Base-by-base conservation (phyloP, 257 asterid species). In the Pogostemon cablin region DNA sequence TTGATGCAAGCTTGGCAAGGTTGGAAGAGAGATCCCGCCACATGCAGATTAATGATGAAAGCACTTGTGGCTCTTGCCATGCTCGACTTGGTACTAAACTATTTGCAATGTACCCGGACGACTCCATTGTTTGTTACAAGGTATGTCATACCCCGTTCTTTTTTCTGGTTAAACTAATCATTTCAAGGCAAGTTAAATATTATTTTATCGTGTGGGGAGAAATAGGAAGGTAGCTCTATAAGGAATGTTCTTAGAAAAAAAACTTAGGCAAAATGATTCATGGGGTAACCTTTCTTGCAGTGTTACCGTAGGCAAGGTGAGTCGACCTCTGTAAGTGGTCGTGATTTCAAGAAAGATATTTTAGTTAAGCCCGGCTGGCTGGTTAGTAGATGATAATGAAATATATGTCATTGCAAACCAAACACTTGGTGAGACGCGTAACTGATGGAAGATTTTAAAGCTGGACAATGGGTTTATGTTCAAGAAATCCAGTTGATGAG, bases 91-190 rank as follows among this genome's bases (percentile, higher is more conserved):
- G 98, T 72, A 93, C 99, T 54, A 91, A 93, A 79, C 85, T 93
- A 59, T 93, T 93, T 76, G 99, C 96, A 5, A 89, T 93, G 96
- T 91, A 93, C 80, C 99, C 98, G n/a, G 99, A 93, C 75, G 99
- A 93, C 75, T 85, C 96, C 7, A 62, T 91, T 50, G 98, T 89
- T 72, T 93, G 98, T 75, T 93, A 93, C 81, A 93, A 93, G 93
- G 98, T 93, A 47, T 65, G 91, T 75, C 40, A 37, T 72, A 44
- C 54, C 54, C 54, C 59, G 8, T 9, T 72, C 7, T 53, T 32
- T 5, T 56, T 39, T 37, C 3, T 2, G 7, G 7, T 4, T 2
- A n/a, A n/a, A 20, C 35, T 10, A 46, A 59, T n/a, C 7, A 32
- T 46, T 46, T 32, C 2, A 39, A 62, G 49, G 69, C 48, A 67